These are phyloP conservation scores for Inonotus hispidus DNA, from an alignment of 1,284 basidiomycete genomes.

Conservation along the genomic window DNA sequence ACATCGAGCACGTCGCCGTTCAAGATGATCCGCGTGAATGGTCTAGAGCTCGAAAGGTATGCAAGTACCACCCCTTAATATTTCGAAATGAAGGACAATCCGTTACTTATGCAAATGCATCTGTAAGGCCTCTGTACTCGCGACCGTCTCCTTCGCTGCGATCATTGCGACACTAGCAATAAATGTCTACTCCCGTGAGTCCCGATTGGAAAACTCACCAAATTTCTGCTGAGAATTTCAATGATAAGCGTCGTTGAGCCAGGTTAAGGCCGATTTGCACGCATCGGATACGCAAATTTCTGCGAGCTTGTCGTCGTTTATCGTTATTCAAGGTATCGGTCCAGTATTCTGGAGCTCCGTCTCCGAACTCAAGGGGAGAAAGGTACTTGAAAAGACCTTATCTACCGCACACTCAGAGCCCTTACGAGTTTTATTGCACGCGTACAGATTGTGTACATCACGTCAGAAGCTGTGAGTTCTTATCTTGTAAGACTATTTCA, in stretches of 20 bases:
- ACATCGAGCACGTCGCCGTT: constrained; percentile 67
- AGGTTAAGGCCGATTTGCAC: constrained; percentile 59
- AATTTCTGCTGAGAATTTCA: neutral
- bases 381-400: constrained; percentile 41
- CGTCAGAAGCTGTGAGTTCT: constrained; percentile 38
- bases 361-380: constrained; percentile 77
- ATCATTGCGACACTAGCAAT: constrained; percentile 66
- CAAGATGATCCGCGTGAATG: constrained; percentile 76
- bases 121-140: constrained; percentile 46
- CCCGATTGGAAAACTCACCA: neutral
- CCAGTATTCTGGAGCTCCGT: constrained; percentile 69
- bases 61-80: neutral
- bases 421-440: neutral
- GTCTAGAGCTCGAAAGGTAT: constrained; percentile 62
- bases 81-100: neutral
- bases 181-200: constrained; percentile 65
- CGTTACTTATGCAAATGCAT: neutral
- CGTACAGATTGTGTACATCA: constrained; percentile 57
- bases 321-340: constrained; percentile 67
- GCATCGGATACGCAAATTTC: constrained; percentile 68
- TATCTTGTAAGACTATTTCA: neutral
- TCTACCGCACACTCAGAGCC: neutral
- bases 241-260: constrained; percentile 51
- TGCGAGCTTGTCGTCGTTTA: constrained; percentile 71
- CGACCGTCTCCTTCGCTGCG: constrained; percentile 53